A percentile compares a stretch with the other conserved stretches of the same genome.
phyloP scores from a whole-genome alignment of 805 yeast species.

The Spencermartinsiella europaea region DNA sequence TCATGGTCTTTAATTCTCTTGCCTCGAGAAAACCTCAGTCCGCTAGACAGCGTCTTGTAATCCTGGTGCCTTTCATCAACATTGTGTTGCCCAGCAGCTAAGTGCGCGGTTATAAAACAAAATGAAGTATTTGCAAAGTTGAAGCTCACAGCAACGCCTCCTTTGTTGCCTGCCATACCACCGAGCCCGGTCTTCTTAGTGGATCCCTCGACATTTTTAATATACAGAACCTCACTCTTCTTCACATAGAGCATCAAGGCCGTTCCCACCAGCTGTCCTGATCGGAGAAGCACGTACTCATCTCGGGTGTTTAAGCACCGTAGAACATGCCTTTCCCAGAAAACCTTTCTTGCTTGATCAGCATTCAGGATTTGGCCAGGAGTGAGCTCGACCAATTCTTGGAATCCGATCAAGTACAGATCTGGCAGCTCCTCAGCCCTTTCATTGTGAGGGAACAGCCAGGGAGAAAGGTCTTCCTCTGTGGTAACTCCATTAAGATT shows the following conservation, averaged over 20 bases:
- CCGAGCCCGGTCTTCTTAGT: slow-evolving; percentile 92
- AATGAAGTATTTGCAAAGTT: slow-evolving; percentile 74
- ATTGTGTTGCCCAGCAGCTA: slow-evolving; percentile 88
- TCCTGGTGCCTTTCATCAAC: slow-evolving; percentile 82
- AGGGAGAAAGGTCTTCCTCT: slow-evolving; percentile 56
- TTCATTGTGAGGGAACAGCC: slow-evolving; percentile 67
- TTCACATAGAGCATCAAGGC: slow-evolving; percentile 67
- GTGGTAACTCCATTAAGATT: slow-evolving; percentile 73
- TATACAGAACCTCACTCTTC: slow-evolving; percentile 49
- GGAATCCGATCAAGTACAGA: slow-evolving; percentile 83
- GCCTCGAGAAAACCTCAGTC: slow-evolving; percentile 75
- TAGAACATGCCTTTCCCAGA: slow-evolving; percentile 71
- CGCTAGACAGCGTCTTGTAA: slow-evolving; percentile 66
- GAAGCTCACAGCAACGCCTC: slow-evolving; percentile 90
- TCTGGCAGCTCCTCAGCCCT: slow-evolving; percentile 46
- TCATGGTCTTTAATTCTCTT: slow-evolving; percentile 77
- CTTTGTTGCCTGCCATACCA: slow-evolving; percentile 96
- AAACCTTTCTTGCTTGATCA: slow-evolving; percentile 68
- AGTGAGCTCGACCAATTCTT: slow-evolving; percentile 88
- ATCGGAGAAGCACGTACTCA: slow-evolving; percentile 63
- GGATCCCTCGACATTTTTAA: slow-evolving; percentile 90
- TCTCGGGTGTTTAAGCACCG: slow-evolving; percentile 55
- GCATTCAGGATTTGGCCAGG: slow-evolving; percentile 87
- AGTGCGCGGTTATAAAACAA: slow-evolving; percentile 83
- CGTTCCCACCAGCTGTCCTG: slow-evolving; percentile 89